Percentiles rank a stretch among this genome's conserved stretches.
Evolutionary conservation across 1,284 basidiomycete genomes (phyloP).

Genomic region (Trichosporon inkin): DNA sequence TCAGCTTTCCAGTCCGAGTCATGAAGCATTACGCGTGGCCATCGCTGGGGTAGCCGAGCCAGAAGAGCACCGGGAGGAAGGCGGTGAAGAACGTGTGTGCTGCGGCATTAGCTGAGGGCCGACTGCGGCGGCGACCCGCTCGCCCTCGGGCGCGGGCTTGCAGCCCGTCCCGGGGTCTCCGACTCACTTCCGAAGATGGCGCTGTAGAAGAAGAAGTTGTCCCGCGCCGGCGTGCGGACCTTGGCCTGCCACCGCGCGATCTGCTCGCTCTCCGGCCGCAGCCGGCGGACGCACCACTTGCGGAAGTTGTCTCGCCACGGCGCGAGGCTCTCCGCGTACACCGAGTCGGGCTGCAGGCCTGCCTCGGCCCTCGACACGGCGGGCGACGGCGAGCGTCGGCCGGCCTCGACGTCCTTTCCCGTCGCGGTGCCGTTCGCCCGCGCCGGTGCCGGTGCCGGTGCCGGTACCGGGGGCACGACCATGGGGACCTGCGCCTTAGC

Average conservation of each 20-base stretch:
- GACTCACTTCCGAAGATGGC: constrained; percentile 68
- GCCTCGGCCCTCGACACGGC: constrained; percentile 26
- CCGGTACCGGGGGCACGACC: not conserved
- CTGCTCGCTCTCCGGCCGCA: constrained; percentile 63
- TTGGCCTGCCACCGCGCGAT: constrained; percentile 69
- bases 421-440: not conserved
- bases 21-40: constrained; percentile 65
- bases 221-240: constrained; percentile 64
- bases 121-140: not conserved
- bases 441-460: not conserved
- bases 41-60: constrained; percentile 70
- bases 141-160: not conserved
- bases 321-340: constrained; percentile 63
- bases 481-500: no score
- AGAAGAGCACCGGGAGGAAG: constrained; percentile 77
- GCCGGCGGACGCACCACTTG: constrained; percentile 57
- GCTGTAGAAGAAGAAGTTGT: constrained; percentile 85
- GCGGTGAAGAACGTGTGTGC: constrained; percentile 93
- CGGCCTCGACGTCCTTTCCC: not conserved
- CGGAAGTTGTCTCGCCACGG: constrained; percentile 67
- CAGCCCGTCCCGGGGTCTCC: not conserved
- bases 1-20: not conserved
- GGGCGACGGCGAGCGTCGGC: not conserved
- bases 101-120: constrained; percentile 12
- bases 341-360: constrained; percentile 50